These are phyloP conservation scores for Tuber borchii DNA, from an alignment of 495 filamentous ascomycete species.

Conservation along the genomic window DNA sequence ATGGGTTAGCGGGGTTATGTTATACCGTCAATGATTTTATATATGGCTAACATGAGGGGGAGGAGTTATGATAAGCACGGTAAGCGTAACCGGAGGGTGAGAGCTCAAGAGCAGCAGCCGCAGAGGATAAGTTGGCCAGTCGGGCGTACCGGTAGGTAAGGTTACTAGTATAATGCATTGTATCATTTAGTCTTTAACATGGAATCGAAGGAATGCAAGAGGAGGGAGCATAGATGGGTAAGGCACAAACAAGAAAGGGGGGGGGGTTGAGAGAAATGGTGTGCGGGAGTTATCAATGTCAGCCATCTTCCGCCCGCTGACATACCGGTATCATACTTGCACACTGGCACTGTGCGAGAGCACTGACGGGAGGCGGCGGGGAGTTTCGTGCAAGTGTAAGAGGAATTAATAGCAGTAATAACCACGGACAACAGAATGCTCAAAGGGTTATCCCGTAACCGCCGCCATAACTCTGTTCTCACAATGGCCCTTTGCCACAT, in stretches of 20 bases:
- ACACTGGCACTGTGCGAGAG: too few species aligned
- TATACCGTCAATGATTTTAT: background rate
- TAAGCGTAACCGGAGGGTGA: background rate
- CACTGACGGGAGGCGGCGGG: background rate
- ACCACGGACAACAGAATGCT: background rate
- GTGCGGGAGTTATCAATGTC: background rate
- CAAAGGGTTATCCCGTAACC: background rate
- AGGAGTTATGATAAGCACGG: background rate
- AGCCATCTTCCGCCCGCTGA: background rate
- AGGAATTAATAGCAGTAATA: constrained; percentile 1
- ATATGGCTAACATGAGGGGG: background rate
- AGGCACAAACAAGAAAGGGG: background rate
- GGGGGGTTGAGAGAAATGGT: background rate
- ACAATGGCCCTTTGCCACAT: background rate
- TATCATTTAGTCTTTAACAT: background rate
- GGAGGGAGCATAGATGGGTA: background rate
- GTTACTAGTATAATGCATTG: too few species aligned
- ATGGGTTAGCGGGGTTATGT: background rate
- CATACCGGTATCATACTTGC: too few species aligned
- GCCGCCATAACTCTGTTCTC: background rate
- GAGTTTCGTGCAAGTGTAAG: background rate
- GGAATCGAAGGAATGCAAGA: background rate
- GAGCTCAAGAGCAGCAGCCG: background rate
- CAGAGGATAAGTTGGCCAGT: background rate
- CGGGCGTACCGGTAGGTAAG: background rate